Evolutionary conservation across 1,284 basidiomycete genomes (phyloP).

Genomic region (Papiliotrema laurentii): DNA sequence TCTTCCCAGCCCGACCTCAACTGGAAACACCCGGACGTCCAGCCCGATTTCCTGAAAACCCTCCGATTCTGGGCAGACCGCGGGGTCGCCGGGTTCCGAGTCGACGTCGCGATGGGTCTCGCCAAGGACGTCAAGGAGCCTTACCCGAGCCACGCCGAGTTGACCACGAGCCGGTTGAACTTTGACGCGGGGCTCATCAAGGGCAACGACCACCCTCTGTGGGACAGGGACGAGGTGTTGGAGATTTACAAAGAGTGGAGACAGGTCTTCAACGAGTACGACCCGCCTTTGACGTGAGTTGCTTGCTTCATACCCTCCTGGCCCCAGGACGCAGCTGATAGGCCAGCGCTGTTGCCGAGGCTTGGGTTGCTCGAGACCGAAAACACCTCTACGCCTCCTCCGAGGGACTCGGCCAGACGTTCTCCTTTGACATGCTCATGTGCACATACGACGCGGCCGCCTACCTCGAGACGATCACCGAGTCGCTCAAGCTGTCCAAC

Average conservation of each 20-base stretch:
- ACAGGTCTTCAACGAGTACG: constrained; percentile 40
- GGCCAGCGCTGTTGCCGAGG: constrained; percentile 39
- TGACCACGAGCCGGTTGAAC: constrained; percentile 6
- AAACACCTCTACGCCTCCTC: constrained; percentile 35
- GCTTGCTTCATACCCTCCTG: neutral
- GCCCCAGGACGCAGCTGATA: neutral
- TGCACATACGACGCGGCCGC: constrained; percentile 24
- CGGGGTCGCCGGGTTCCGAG: constrained; percentile 67
- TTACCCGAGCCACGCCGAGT: constrained; percentile 9
- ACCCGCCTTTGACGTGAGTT: constrained; percentile 39
- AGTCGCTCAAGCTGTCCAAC: constrained; percentile 20
- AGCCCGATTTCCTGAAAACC: constrained; percentile 60
- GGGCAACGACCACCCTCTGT: constrained; percentile 23
- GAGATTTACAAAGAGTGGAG: constrained; percentile 39
- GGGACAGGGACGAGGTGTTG: constrained; percentile 35
- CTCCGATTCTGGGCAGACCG: constrained; percentile 69
- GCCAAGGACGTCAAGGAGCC: constrained; percentile 19
- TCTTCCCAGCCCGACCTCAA: constrained; percentile 70
- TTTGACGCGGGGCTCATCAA: constrained; percentile 18
- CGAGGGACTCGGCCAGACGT: constrained; percentile 38
- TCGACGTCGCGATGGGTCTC: constrained; percentile 27
- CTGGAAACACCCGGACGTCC: constrained; percentile 64
- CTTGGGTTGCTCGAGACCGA: constrained; percentile 33
- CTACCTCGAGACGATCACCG: constrained; percentile 22
- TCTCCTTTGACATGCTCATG: constrained; percentile 43